A percentile compares a stretch with the other conserved stretches of the same genome.
These are phyloP conservation scores for Aquilaria sinensis DNA, from an alignment of 345 rosid genomes.

Conservation along the genomic window DNA sequence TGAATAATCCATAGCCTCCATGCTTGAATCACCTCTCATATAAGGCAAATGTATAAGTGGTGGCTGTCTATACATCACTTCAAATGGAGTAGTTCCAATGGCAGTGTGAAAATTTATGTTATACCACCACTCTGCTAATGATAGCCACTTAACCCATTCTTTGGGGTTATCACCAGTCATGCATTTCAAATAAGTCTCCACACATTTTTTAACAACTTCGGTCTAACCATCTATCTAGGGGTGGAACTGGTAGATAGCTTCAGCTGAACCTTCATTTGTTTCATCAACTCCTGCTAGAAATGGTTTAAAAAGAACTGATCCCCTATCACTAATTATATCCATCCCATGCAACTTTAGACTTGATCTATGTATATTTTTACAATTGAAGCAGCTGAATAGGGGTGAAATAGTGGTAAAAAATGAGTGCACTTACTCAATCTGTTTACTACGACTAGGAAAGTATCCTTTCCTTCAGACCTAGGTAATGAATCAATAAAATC, in stretches of 20 bases:
- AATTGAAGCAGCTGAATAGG: not conserved
- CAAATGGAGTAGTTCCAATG: not conserved
- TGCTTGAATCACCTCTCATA: not conserved
- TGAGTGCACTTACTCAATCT: not conserved
- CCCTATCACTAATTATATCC: not conserved
- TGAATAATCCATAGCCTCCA: not conserved
- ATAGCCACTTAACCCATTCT: not conserved
- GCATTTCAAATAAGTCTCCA: not conserved
- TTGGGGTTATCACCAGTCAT: not conserved
- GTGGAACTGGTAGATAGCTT: not conserved
- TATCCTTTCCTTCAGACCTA: not conserved
- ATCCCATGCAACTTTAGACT: not conserved
- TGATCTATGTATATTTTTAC: not conserved
- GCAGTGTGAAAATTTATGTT: not conserved
- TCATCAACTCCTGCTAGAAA: not conserved
- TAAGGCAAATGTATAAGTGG: not conserved
- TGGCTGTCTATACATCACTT: not conserved
- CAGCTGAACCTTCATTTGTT: not conserved
- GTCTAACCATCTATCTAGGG: not conserved
- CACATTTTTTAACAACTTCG: not conserved
- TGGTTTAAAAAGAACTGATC: not conserved
- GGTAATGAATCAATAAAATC: constrained; percentile 3
- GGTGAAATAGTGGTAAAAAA: not conserved
- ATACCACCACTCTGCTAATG: not conserved
- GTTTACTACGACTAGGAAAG: not conserved